Percentiles rank a stretch among this genome's conserved stretches.
phyloP scores from a whole-genome alignment of 2,329 filamentous ascomycete species.

The Sporothrix schenckii region DNA sequence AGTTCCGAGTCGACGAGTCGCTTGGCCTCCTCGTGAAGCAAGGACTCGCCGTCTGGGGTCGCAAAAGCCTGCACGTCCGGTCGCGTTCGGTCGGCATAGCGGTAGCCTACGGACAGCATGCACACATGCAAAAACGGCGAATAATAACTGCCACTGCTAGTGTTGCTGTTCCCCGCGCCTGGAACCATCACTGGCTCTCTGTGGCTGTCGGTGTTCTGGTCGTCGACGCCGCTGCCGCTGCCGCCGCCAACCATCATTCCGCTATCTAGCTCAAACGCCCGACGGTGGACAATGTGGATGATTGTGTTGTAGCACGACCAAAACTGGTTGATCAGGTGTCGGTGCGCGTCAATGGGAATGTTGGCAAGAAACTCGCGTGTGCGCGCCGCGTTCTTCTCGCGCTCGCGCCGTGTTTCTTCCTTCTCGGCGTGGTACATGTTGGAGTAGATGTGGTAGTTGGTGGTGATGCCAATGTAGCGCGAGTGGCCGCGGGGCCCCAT shows the following conservation, averaged over 20 bases:
- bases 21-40: conserved; percentile 36
- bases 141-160: conserved; percentile 33
- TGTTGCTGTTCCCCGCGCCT: conserved; percentile 14
- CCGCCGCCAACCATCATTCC: conserved; percentile 21
- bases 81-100: conserved; percentile 33
- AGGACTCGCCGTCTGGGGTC: conserved; percentile 31
- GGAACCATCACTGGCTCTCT: conserved; percentile 6
- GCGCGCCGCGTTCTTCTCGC: conserved; percentile 14
- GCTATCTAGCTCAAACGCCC: conserved; percentile 33
- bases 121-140: conserved; percentile 34
- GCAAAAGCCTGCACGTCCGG: conserved; percentile 33
- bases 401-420: conserved; percentile 29
- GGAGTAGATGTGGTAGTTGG: conserved; percentile 34
- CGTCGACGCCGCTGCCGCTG: not conserved
- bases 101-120: conserved; percentile 34
- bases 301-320: conserved; percentile 36
- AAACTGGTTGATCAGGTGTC: conserved; percentile 36
- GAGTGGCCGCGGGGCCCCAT: conserved; percentile 25
- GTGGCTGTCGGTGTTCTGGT: not conserved
- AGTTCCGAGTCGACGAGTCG: conserved; percentile 33
- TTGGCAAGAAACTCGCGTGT: conserved; percentile 26
- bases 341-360: conserved; percentile 33
- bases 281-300: conserved; percentile 34
- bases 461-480: conserved; percentile 32
- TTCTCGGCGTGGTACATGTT: conserved; percentile 30